Evolutionary conservation across 129 eudicot genomes (phyloP), one percentile per base, ranked within the genome.

Genomic region (Ambrosia artemisiifolia): DNA sequence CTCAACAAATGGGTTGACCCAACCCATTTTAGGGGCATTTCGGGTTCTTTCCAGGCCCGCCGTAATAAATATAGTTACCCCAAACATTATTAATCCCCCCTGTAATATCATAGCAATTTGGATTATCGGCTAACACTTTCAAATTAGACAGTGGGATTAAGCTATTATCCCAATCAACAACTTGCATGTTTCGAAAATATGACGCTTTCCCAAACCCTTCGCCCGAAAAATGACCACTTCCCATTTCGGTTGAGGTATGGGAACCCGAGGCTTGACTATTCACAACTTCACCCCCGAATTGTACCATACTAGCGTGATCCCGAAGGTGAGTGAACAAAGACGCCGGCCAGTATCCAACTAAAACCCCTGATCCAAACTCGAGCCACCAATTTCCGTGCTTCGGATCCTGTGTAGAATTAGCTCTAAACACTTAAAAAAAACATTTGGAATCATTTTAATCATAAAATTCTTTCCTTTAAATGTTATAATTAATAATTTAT

Each of bases 331-430:
- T 87, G 51, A 90, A 94, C 73, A 94, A 75, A 34, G 79, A 50
- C 0, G 96, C 83, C 4, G 98, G 98, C 96, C 96, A 94, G 20
- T 94, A 93, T 16, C 98, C 98, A 1, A 94, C 97, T 38, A 90
- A 33, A 10, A 80, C 72, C 54, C 98, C 98, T 0, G 84, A 73
- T 5, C 97, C 98, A 36, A 94, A 90, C 67, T 94, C 97, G n/a
- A 94, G 91, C 98, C 98, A 94, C 98, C 98, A 94, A 57, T 94
- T 90, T n/a, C 98, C 98, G 38, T 90, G 96, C 44, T 94, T 90
- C 4, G 98, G 98, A 76, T 94, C 98, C 98, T 94, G 79, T 42
- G 11, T 40, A 0, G 11, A n/a, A 33, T 53, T 17, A 18, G 2
- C 20, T 16, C 35, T 48, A 48, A 46, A 42, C 5, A 12, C 4